Percentiles rank a stretch among this genome's conserved stretches.
Conservation (phyloP, 1,284 basidiomycete species). For the Retiboletus flavoniger region DNA sequence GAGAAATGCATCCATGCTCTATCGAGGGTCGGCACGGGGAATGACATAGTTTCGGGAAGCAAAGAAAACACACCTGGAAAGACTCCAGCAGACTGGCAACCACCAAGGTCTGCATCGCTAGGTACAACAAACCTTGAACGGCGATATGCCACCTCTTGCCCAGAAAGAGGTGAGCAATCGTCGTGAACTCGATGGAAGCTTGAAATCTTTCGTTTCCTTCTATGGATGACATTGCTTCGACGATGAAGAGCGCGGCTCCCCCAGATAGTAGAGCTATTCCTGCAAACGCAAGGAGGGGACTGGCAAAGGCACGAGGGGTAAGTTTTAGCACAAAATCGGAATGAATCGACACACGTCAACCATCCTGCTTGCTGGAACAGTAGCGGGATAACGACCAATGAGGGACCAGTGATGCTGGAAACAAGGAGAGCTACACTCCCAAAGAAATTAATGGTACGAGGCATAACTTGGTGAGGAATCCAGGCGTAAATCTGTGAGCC, state of each 20-base stretch:
- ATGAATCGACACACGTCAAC: slow-evolving; percentile 21
- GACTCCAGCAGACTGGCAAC: slow-evolving; percentile 28
- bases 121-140: slow-evolving; percentile 23
- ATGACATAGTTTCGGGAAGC: background rate
- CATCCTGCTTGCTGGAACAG: slow-evolving; percentile 29
- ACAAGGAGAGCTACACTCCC: slow-evolving; percentile 30
- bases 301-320: background rate
- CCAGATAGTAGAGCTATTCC: slow-evolving; percentile 23
- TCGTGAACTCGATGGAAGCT: slow-evolving; percentile 28
- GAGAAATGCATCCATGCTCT: slow-evolving; percentile 30
- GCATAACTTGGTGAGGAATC: slow-evolving; percentile 9
- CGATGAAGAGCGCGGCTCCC: slow-evolving; percentile 21
- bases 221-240: slow-evolving; percentile 29
- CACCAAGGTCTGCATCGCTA: slow-evolving; percentile 25
- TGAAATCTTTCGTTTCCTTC: slow-evolving; percentile 26
- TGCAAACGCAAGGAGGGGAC: slow-evolving; percentile 19
- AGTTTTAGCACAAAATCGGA: background rate
- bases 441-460: slow-evolving; percentile 24
- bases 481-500: no score
- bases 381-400: slow-evolving; percentile 25
- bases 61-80: slow-evolving; percentile 19
- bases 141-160: slow-evolving; percentile 27
- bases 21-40: background rate
- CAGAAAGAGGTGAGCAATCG: slow-evolving; percentile 28
- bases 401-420: slow-evolving; percentile 26